Percentiles rank a stretch among this genome's conserved stretches.
Evolutionary conservation across 768 basidiomycete species (phyloP).

Genomic region (Ramaria sp.): DNA sequence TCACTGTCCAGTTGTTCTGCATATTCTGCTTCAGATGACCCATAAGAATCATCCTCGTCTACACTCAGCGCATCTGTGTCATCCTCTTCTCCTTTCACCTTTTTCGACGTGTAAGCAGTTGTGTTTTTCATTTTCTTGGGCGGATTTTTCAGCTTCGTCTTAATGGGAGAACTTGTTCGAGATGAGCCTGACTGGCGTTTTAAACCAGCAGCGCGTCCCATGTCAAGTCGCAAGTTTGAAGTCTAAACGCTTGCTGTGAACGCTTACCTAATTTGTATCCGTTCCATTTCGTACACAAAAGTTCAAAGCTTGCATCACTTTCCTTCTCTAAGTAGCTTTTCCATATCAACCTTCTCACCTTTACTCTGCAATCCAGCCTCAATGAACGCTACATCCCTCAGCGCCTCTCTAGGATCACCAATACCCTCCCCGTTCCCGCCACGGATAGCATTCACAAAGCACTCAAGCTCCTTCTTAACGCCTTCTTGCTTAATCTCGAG

Average conservation of each 20-base stretch:
- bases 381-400: conserved; percentile 71
- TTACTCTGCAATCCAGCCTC: conserved; percentile 63
- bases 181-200: neutral
- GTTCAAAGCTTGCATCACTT: neutral
- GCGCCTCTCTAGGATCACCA: conserved; percentile 50
- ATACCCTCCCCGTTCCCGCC: conserved; percentile 39
- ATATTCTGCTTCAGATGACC: neutral
- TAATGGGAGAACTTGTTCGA: neutral
- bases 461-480: conserved; percentile 42
- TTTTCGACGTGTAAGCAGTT: neutral
- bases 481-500: conserved; percentile 40
- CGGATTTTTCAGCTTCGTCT: neutral
- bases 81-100: neutral
- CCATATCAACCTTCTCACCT: conserved; percentile 49
- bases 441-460: conserved; percentile 47
- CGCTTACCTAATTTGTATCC: neutral
- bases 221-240: neutral
- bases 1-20: conserved; percentile 24
- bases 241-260: neutral
- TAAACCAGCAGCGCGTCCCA: neutral
- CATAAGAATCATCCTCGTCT: neutral
- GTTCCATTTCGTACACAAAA: neutral
- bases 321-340: conserved; percentile 15
- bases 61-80: neutral
- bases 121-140: neutral